Base-by-base conservation (phyloP, 2,329 filamentous ascomycete species). In the Neodidymelliopsis sp. region DNA sequence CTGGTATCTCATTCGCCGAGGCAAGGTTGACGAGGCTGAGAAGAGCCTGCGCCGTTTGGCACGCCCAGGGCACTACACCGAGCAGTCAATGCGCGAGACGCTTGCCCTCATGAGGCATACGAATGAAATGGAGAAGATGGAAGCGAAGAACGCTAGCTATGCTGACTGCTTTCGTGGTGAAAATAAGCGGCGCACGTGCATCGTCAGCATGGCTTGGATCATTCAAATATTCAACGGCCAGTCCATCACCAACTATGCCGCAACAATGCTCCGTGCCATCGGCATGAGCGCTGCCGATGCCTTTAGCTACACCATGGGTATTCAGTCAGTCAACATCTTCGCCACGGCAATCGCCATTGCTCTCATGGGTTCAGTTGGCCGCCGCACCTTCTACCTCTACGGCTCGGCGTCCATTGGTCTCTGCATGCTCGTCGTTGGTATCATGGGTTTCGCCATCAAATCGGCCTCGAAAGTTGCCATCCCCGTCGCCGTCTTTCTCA, bases 41-140 rank as follows among this genome's bases (percentile, higher is more conserved):
- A 87, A 87, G 74, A 73, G 47, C 23, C 33, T 51, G 18, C 24
- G n/a, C 75, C 34, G 77, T 84, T 77, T 89, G 18, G 73, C 85
- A 41, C 82, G 85, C 7, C 74, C 88, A 9, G 75, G 81, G 53
- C 75, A 76, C 38, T 84, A 88, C 54, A 84, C 38, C 22, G 22
- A 31, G 15, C 42, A 46, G 10, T 82, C 1, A 80, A 85, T 27
- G 50, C 33, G 41, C n/a, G 38, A 59, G 8, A 92, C 88, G 0
- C 79, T 95, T 42, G 50, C 59, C 11, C 92, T 95, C 88, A 95
- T 96, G 87, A 83, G 89, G 1, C 89, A 92, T 64, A 95, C 90
- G 0, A 91, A 88, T 1, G 86, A 87, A 0, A 75, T 94, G 5
- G 91, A 95, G 69, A 81, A 88, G 64, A 75, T 81, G 67, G 86